phyloP scores from a whole-genome alignment of 2,329 filamentous ascomycete species.

The Scedosporium dehoogii region DNA sequence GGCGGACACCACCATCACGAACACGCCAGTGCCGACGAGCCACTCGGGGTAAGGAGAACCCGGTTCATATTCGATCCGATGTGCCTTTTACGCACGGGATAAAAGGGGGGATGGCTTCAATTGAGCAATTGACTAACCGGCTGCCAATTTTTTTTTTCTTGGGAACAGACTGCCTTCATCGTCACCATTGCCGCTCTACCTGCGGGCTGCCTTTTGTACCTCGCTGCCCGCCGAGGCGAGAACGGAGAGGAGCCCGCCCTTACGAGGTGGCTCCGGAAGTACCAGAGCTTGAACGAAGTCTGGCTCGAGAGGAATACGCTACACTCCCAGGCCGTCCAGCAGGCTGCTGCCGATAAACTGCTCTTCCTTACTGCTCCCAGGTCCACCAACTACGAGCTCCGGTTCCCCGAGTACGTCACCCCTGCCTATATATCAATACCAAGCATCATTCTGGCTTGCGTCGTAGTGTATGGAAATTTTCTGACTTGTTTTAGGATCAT shows the following conservation, averaged over 20 bases:
- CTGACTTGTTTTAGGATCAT: slow-evolving; percentile 29
- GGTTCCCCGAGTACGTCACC: slow-evolving; percentile 45
- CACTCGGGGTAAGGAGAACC: slow-evolving; percentile 41
- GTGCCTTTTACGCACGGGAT: too few species aligned
- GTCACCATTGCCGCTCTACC: slow-evolving; percentile 34
- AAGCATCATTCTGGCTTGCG: neutral
- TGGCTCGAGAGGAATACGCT: slow-evolving; percentile 44
- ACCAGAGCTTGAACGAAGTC: slow-evolving; percentile 34
- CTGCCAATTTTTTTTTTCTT: neutral
- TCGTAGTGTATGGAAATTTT: neutral
- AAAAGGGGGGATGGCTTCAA: neutral
- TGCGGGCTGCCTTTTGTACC: slow-evolving; percentile 33
- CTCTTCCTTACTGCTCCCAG: slow-evolving; percentile 37
- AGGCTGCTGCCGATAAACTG: slow-evolving; percentile 48
- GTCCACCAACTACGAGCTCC: slow-evolving; percentile 39
- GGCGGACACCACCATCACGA: slow-evolving; percentile 31
- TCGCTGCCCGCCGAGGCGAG: slow-evolving; percentile 34
- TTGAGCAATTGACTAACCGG: slow-evolving; percentile 6
- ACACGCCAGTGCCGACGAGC: slow-evolving; percentile 39
- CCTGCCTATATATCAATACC: too few species aligned
- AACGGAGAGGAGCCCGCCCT: slow-evolving; percentile 40
- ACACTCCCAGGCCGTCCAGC: slow-evolving; percentile 41
- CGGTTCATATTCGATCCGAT: neutral
- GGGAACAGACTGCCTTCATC: slow-evolving; percentile 36
- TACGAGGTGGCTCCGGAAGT: slow-evolving; percentile 34